Evolutionary conservation across 768 basidiomycete species (phyloP).

Genomic region (Mycena vulgaris): DNA sequence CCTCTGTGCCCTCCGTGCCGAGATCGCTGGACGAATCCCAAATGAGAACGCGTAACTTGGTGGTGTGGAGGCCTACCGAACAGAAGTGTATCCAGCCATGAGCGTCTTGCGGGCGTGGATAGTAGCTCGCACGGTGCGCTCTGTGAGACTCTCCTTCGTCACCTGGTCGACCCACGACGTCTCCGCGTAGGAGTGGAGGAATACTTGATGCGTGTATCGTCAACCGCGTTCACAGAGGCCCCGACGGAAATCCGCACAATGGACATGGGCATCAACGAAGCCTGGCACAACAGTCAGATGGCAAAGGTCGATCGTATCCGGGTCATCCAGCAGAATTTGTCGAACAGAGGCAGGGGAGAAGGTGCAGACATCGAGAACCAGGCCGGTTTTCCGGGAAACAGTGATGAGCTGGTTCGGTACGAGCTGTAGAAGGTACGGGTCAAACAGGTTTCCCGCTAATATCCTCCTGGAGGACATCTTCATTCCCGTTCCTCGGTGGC

Average conservation of each 20-base stretch:
- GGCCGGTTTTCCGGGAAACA: slow-evolving; percentile 61
- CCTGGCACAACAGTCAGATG: slow-evolving; percentile 68
- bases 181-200: slow-evolving; percentile 74
- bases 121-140: slow-evolving; percentile 74
- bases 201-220: slow-evolving; percentile 55
- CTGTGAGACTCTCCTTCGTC: slow-evolving; percentile 69
- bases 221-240: neutral
- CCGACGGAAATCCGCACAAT: slow-evolving; percentile 53
- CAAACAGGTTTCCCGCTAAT: slow-evolving; percentile 67
- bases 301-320: slow-evolving; percentile 61
- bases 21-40: slow-evolving; percentile 61
- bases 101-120: slow-evolving; percentile 71
- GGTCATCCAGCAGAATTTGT: slow-evolving; percentile 24
- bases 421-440: slow-evolving; percentile 59
- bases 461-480: slow-evolving; percentile 19
- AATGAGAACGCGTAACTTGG: neutral
- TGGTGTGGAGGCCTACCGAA: slow-evolving; percentile 56
- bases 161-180: slow-evolving; percentile 75
- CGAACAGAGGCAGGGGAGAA: slow-evolving; percentile 9
- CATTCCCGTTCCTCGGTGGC: neutral
- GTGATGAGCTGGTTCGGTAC: slow-evolving; percentile 63
- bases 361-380: slow-evolving; percentile 61
- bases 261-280: slow-evolving; percentile 72
- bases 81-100: slow-evolving; percentile 75
- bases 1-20: slow-evolving; percentile 78